Percentiles rank a stretch among this genome's conserved stretches.
Evolutionary conservation across 306 rosid species (phyloP).

Genomic region (Cucurbita pepo): DNA sequence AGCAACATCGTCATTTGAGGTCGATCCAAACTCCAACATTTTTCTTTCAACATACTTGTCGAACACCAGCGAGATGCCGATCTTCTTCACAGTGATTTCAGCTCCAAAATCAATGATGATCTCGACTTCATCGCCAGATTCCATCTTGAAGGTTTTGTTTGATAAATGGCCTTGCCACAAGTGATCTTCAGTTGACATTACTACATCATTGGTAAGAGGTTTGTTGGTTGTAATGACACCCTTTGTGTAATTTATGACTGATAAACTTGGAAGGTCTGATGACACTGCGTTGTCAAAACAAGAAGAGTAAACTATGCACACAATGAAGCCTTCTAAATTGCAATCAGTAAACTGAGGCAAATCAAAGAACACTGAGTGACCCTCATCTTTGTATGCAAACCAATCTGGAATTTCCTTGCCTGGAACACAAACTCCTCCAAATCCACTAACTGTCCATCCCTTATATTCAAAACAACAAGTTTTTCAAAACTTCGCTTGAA

Average conservation of each 20-base stretch:
- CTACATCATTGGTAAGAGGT: background rate
- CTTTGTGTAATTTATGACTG: conserved; percentile 2
- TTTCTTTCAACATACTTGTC: background rate
- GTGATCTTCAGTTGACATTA: conserved; percentile 1
- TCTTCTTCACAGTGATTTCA: conserved; percentile 2
- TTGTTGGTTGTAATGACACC: background rate
- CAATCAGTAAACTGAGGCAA: background rate
- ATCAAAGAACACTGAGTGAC: background rate
- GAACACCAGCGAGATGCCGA: background rate
- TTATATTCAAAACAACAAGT: background rate
- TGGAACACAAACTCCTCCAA: conserved; percentile 5
- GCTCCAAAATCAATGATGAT: conserved; percentile 1
- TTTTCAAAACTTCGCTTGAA: too few relatives aligned
- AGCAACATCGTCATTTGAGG: background rate
- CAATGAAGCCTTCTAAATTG: background rate
- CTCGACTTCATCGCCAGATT: conserved; percentile 8
- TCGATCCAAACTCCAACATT: background rate
- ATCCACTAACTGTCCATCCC: conserved; percentile 4
- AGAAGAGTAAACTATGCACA: conserved; percentile 1
- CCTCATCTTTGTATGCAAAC: background rate
- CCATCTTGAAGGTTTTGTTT: background rate
- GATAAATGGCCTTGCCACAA: conserved; percentile 13
- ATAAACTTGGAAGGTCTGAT: background rate
- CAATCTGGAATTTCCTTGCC: conserved; percentile 3
- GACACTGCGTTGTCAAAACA: background rate